Base-by-base conservation (phyloP, 1,284 basidiomycete species). In the Phenoliferia sp. region DNA sequence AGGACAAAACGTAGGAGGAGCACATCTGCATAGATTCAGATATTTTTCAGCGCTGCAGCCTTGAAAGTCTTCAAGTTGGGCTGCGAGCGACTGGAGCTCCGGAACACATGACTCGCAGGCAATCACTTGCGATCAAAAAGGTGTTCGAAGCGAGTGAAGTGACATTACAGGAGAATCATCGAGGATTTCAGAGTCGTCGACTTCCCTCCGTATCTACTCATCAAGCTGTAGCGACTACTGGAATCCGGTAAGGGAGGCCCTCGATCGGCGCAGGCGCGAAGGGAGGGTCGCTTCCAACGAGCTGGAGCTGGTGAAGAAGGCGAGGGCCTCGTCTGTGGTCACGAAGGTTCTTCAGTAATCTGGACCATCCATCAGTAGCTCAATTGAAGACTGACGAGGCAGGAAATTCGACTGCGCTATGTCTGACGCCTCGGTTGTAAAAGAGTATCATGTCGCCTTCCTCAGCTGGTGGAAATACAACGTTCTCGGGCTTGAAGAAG, bases 401-500 rank as follows among this genome's bases (percentile, higher is more conserved):
- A 7, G 63, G 63, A 29, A 59, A 64, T 29, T 60, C 63, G 19
- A 61, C 59, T 0, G 63, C 63, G 0, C 34, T 32, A 22, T 65
- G 63, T 4, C 63, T n/a, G 9, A 65, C 63, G 15, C 48, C 58
- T 1, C 63, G n/a, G 59, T 60, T 60, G 50, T 54, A 33, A 31
- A 61, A 65, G 12, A 54, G 35, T 22, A 65, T 28, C 12, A 55
- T 36, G 31, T 65, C 62, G n/a, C 63, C 63, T 35, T 54, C 59
- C 59, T 65, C 63, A 0, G 50, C 61, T 2, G 63, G 63, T 10
- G 63, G 56, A 16, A 65, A 55, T 19, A 54, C 26, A n/a, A 65
- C 58, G 52, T 65, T 65, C 28, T 65, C 59, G 26, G 63, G 63
- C 3, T 2, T 54, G 29, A 65, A 26, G 63, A 65, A 65, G 15